These are phyloP conservation scores for Trypanosomatidae sp. DNA, from an alignment of 208 protist species.

Conservation along the genomic window DNA sequence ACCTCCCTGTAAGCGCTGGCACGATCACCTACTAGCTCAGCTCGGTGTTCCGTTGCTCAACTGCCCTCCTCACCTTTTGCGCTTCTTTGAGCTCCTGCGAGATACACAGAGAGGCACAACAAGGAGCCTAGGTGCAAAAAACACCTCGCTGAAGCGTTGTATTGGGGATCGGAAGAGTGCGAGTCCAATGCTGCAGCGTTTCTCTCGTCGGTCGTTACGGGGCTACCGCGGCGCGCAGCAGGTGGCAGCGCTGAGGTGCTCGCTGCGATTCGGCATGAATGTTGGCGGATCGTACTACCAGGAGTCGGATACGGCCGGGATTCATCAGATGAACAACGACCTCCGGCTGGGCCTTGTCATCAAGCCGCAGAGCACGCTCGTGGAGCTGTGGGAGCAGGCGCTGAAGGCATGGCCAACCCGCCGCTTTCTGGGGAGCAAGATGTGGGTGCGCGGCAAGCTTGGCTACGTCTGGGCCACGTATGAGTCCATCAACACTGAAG, in stretches of 20 bases:
- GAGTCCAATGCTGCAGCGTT: conserved; percentile 9
- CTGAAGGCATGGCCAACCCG: conserved; percentile 75
- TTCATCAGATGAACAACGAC: conserved; percentile 67
- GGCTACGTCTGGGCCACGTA: conserved; percentile 92
- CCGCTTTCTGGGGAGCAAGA: conserved; percentile 87
- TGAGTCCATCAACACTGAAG: conserved; percentile 80
- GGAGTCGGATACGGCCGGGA: conserved; percentile 70
- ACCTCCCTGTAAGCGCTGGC: not conserved
- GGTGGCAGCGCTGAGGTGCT: conserved; percentile 13
- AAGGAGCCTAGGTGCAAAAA: not conserved
- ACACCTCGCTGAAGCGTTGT: not conserved
- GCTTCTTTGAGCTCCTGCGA: not conserved
- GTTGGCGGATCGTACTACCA: conserved; percentile 81
- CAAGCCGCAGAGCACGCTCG: conserved; percentile 86
- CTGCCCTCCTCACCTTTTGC: not conserved
- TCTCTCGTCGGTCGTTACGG: conserved; percentile 8
- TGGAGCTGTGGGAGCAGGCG: conserved; percentile 88
- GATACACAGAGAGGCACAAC: not conserved
- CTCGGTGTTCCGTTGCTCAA: not conserved
- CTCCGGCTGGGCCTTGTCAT: conserved; percentile 80
- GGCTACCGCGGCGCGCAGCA: conserved; percentile 3
- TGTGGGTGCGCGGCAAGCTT: conserved; percentile 86
- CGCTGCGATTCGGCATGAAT: conserved; percentile 56
- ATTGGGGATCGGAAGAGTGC: not conserved
- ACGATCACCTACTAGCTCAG: not conserved